These are phyloP conservation scores for Paramyrothecium sp. DNA, from an alignment of 2,329 filamentous ascomycete genomes.

Conservation along the genomic window DNA sequence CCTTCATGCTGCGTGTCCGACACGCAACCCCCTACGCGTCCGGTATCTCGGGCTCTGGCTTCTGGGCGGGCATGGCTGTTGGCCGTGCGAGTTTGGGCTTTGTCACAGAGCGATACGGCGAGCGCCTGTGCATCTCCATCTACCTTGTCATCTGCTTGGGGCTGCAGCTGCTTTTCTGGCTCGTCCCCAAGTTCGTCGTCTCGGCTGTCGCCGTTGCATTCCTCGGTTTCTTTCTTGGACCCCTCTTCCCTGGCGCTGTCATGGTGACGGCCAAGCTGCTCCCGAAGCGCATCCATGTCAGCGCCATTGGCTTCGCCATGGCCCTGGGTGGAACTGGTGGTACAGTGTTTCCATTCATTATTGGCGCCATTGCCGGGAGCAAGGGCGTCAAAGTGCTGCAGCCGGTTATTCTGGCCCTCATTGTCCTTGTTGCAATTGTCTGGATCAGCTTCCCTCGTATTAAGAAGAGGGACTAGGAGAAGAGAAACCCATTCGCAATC, in stretches of 20 bases:
- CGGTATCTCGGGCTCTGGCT: constrained; percentile 72
- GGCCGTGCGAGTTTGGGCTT: constrained; percentile 68
- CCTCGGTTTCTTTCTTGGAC: constrained; percentile 73
- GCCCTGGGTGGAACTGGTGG: constrained; percentile 71
- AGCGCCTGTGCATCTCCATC: constrained; percentile 55
- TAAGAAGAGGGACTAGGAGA: constrained; percentile 25
- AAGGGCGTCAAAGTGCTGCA: constrained; percentile 49
- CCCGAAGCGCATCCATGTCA: constrained; percentile 68
- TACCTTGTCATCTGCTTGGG: constrained; percentile 62
- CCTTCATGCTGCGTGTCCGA: constrained; percentile 74
- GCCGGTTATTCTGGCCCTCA: constrained; percentile 45
- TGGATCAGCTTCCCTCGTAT: constrained; percentile 35
- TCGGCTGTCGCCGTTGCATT: constrained; percentile 62
- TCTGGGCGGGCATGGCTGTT: constrained; percentile 75
- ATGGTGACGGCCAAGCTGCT: constrained; percentile 71
- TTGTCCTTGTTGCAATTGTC: constrained; percentile 30
- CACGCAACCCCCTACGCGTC: constrained; percentile 63
- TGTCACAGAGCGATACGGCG: constrained; percentile 66
- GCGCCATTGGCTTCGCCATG: constrained; percentile 70
- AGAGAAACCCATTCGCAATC: neutral
- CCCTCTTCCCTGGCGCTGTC: constrained; percentile 69
- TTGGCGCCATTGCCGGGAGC: constrained; percentile 58
- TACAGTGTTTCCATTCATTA: constrained; percentile 58
- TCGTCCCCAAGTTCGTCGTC: constrained; percentile 59
- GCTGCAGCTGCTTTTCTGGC: constrained; percentile 58